These are phyloP conservation scores for Naegleria lovaniensis DNA, from an alignment of 208 protist species.

Conservation along the genomic window DNA sequence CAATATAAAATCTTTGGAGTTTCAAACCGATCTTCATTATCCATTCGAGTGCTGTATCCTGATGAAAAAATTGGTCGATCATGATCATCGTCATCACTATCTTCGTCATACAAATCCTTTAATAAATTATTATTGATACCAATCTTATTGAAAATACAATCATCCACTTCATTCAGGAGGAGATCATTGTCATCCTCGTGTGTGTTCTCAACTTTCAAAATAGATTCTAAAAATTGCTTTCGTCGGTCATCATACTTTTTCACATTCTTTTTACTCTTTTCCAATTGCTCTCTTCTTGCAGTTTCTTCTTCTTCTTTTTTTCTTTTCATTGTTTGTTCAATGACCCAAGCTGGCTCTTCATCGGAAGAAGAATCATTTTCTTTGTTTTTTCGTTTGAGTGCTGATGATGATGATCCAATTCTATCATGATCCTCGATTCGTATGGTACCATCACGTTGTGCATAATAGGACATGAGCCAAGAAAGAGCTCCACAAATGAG, in stretches of 20 bases:
- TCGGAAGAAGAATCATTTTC: slow-evolving; percentile 8
- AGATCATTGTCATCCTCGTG: slow-evolving; percentile 26
- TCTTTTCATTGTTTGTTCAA: slow-evolving; percentile 40
- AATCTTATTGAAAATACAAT: slow-evolving; percentile 22
- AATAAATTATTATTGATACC: slow-evolving; percentile 27
- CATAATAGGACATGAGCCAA: slow-evolving; percentile 49
- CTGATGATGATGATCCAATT: background rate
- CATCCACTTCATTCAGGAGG: slow-evolving; percentile 50
- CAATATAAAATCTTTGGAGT: slow-evolving; percentile 81
- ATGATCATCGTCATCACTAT: background rate
- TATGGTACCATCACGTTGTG: background rate
- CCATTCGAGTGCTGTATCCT: slow-evolving; percentile 37
- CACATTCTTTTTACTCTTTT: slow-evolving; percentile 34
- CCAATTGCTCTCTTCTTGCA: slow-evolving; percentile 32
- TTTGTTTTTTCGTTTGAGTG: background rate
- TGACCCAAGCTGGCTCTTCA: slow-evolving; percentile 31
- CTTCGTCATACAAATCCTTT: slow-evolving; percentile 17
- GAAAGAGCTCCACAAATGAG: slow-evolving; percentile 65
- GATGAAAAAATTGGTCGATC: slow-evolving; percentile 19
- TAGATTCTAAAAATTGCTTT: background rate
- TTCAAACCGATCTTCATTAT: slow-evolving; percentile 33
- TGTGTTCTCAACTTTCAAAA: background rate
- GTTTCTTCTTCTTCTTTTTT: slow-evolving; percentile 42
- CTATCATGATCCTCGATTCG: background rate
- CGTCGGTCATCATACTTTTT: slow-evolving; percentile 18